Evolutionary conservation across 768 basidiomycete genomes (phyloP), one percentile per base, ranked within the genome.

Genomic region (Kwoniella heveanensis): DNA sequence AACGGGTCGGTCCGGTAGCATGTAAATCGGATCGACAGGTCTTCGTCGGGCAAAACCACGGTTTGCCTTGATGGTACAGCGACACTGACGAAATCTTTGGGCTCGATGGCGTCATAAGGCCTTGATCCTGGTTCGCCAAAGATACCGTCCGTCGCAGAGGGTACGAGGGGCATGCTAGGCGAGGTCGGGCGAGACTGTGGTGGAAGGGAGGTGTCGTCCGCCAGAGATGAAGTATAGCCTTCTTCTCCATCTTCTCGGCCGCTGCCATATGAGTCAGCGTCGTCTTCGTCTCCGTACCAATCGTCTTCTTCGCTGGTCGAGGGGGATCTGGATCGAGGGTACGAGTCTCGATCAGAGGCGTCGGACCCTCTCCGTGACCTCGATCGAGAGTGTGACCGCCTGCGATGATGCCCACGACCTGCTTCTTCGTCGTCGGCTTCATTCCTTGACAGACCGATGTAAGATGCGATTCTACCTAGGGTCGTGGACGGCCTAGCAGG

Each of bases 31-130:
- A 98, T 83, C 19, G 88, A 89, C 52, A 85, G 85, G 74, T 97
- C 96, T 78, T 99, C 96, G 71, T 98, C 95, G 2, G 87, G 83
- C 17, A 97, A 84, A 71, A 91, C 86, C 19, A 97, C 83, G 0
- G 87, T 88, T 80, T 99, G 96, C 60, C 91, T 83, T 1, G 78
- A 79, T 8, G 67, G 68, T 6, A 76, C 73, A 12, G 71, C 58
- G 0, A 68, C 60, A 25, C 68, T 67, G n/a, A 69, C 65, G 49
- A 79, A 77, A 24, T 71, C 66, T 39, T 71, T 74, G 13, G 67
- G 60, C 44, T 74, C 67, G 1, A 58, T 62, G 22, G 47, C 26
- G 32, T 72, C 72, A 19, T 66, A 60, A 6, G 61, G 62, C 19
- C 61, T 53, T 17, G 67, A 44, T 22, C 52, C 49, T 12, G 71